Percentiles rank a stretch among this genome's conserved stretches.
phyloP scores from a whole-genome alignment of 2,329 filamentous ascomycete genomes.

The Fusarium transvaalense region DNA sequence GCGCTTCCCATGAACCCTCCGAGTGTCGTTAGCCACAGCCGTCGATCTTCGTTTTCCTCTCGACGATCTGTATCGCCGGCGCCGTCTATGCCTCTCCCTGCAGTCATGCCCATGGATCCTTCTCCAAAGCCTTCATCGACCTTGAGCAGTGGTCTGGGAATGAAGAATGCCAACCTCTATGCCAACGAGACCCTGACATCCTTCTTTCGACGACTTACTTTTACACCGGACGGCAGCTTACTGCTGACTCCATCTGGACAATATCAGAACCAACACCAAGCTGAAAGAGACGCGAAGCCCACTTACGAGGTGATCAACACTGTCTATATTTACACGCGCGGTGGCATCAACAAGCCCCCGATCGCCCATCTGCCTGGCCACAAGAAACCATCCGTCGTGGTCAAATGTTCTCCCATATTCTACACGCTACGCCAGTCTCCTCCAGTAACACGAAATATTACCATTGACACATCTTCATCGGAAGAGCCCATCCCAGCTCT shows the following conservation, averaged over 20 bases:
- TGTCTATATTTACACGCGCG: constrained; percentile 97
- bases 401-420: constrained; percentile 91
- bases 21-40: constrained; percentile 86
- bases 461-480: constrained; percentile 89
- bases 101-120: constrained; percentile 92
- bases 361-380: constrained; percentile 95
- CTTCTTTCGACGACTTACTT: constrained; percentile 93
- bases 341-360: constrained; percentile 95
- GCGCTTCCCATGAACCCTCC: constrained; percentile 96
- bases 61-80: constrained; percentile 92
- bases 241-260: constrained; percentile 95
- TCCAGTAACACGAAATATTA: constrained; percentile 85
- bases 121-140: constrained; percentile 80
- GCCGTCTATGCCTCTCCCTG: constrained; percentile 91
- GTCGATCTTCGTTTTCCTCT: constrained; percentile 92
- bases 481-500: constrained; percentile 87
- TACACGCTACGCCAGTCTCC: constrained; percentile 81
- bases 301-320: constrained; percentile 93
- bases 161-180: constrained; percentile 90
- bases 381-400: constrained; percentile 97
- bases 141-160: constrained; percentile 67
- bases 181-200: constrained; percentile 97
- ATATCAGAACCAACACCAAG: constrained; percentile 83
- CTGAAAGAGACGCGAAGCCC: constrained; percentile 75
- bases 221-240: constrained; percentile 94